Conservation (phyloP, 225 moss, liverwort and hornwort genomes). For the Polytrichum formosum region DNA sequence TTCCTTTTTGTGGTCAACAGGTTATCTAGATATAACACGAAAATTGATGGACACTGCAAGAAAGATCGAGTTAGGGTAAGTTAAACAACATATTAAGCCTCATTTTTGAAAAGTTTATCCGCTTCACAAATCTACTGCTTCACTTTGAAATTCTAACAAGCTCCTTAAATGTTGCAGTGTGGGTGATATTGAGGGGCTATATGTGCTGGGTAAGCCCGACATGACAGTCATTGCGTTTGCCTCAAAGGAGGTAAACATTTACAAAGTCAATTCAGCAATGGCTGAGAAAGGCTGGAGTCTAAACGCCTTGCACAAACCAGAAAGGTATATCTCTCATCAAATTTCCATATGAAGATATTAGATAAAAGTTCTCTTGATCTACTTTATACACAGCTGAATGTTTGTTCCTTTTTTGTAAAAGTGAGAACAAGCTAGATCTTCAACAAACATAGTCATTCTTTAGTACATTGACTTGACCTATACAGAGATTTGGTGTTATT, state of each 20-base stretch:
- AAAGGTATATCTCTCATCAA: constrained; percentile 49
- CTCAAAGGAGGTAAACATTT: constrained; percentile 77
- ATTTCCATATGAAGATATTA: too few relatives aligned
- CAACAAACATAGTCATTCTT: too few relatives aligned
- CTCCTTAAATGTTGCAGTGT: constrained; percentile 40
- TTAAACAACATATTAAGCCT: not conserved
- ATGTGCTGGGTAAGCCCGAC: constrained; percentile 83
- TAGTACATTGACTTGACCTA: too few relatives aligned
- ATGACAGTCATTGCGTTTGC: constrained; percentile 93
- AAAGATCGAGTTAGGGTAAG: constrained; percentile 82
- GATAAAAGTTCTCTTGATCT: not conserved
- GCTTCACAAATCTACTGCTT: not conserved
- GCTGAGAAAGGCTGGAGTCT: constrained; percentile 86
- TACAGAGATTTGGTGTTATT: too few relatives aligned
- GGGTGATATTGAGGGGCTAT: constrained; percentile 62
- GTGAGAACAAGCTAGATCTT: too few relatives aligned
- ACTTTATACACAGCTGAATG: not conserved
- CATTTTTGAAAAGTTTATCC: not conserved
- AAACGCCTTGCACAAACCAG: constrained; percentile 96
- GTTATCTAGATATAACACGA: constrained; percentile 65
- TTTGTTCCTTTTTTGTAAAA: too few relatives aligned
- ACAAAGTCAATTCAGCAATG: constrained; percentile 98
- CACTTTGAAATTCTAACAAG: too few relatives aligned
- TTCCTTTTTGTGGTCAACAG: constrained; percentile 28
- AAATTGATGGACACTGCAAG: constrained; percentile 88